Percentiles rank a stretch among this genome's conserved stretches.
Conservation (phyloP, 768 basidiomycete genomes). For the Naganishia antarctica region DNA sequence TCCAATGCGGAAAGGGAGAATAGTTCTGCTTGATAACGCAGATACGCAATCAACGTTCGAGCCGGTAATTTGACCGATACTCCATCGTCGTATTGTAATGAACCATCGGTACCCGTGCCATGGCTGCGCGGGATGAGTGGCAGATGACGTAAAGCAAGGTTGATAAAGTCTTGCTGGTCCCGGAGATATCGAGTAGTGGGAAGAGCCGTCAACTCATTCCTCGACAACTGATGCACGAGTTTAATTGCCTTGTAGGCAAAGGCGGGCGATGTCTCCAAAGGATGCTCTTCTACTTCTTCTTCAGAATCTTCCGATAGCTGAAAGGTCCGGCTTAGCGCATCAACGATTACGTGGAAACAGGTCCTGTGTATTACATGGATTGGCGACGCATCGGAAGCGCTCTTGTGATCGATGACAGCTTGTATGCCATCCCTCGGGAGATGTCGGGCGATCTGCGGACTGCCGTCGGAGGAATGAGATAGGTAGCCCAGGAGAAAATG, state of each 20-base stretch:
- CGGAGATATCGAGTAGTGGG: constrained; percentile 25
- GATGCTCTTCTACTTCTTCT: neutral
- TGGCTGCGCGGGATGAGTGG: neutral
- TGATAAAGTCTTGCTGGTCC: constrained; percentile 23
- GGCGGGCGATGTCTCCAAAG: constrained; percentile 4
- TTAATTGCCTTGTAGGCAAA: constrained; percentile 21
- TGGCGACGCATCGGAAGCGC: neutral
- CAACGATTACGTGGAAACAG: constrained; percentile 26
- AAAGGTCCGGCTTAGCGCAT: constrained; percentile 4
- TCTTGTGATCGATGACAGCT: constrained; percentile 15
- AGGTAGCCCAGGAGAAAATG: constrained; percentile 26
- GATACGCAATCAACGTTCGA: constrained; percentile 1
- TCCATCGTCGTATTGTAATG: constrained; percentile 16
- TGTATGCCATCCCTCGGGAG: constrained; percentile 19
- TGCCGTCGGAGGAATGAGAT: neutral
- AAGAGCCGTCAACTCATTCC: constrained; percentile 13
- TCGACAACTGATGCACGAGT: constrained; percentile 23
- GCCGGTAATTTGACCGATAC: neutral
- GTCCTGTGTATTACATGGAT: constrained; percentile 5
- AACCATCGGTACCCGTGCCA: neutral
- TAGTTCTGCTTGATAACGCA: constrained; percentile 22
- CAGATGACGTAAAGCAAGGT: constrained; percentile 16
- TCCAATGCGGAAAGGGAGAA: constrained; percentile 27
- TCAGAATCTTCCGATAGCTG: constrained; percentile 4
- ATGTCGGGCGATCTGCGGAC: neutral